phyloP scores from a whole-genome alignment of 1,139 yeast species.

The Torulaspora pretoriensis region DNA sequence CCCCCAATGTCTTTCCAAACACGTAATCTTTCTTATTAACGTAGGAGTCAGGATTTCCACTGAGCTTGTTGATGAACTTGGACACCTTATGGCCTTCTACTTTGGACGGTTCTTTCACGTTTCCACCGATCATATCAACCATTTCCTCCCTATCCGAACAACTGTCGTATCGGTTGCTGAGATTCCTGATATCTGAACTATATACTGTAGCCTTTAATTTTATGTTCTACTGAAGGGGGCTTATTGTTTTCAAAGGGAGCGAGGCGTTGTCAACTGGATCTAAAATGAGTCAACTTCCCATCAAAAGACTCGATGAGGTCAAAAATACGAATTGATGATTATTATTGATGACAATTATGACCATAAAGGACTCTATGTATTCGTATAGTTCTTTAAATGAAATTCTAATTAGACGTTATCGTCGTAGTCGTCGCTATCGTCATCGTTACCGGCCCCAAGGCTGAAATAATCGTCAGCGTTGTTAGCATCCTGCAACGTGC shows the following conservation, averaged over 20 bases:
- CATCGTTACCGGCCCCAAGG: constrained; percentile 56
- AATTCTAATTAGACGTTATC: constrained; percentile 11
- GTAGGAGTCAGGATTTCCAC: constrained; percentile 73
- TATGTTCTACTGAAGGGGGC: background rate
- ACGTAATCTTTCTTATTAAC: constrained; percentile 58
- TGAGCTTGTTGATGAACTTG: constrained; percentile 45
- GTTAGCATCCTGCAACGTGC: constrained; percentile 88
- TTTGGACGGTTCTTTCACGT: constrained; percentile 16
- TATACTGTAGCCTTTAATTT: background rate
- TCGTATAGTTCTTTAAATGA: background rate
- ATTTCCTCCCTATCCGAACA: background rate
- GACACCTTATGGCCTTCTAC: constrained; percentile 34
- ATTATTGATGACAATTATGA: no score
- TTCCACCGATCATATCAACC: background rate
- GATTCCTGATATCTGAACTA: background rate
- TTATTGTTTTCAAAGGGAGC: background rate
- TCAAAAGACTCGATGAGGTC: background rate
- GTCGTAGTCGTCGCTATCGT: constrained; percentile 40
- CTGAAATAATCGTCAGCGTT: constrained; percentile 84
- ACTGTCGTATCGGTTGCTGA: no score
- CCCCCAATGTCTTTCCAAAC: constrained; percentile 80
- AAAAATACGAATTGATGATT: background rate
- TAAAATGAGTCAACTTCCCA: background rate
- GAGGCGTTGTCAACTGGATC: background rate
- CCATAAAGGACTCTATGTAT: background rate